These are phyloP conservation scores for Candida ulmi DNA, from an alignment of 805 yeast species.

Conservation along the genomic window DNA sequence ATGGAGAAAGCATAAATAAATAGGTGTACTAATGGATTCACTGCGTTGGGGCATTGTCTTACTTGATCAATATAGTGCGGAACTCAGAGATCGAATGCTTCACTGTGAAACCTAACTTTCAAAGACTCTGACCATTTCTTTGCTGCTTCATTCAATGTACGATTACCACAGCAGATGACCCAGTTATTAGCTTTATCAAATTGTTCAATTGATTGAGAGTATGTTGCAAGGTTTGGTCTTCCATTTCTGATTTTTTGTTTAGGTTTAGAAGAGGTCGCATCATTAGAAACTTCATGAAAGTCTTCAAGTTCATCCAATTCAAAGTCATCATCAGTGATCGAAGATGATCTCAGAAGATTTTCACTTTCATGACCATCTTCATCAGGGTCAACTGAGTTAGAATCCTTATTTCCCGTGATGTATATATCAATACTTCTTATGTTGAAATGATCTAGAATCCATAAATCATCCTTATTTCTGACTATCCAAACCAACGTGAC, in stretches of 20 bases:
- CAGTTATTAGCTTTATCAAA: slow-evolving; percentile 34
- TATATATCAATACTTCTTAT: slow-evolving; percentile 32
- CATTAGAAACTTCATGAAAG: slow-evolving; percentile 1
- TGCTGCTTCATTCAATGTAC: slow-evolving; percentile 35
- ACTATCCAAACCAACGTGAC: slow-evolving; percentile 52
- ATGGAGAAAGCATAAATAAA: too few relatives aligned
- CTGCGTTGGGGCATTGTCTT: too few relatives aligned
- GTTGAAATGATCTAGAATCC: slow-evolving; percentile 35
- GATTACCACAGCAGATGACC: slow-evolving; percentile 58
- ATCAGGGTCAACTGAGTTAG: slow-evolving; percentile 2
- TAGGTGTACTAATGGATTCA: too few relatives aligned
- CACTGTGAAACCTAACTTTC: slow-evolving; percentile 36
- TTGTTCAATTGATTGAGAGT: slow-evolving; percentile 27
- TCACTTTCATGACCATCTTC: slow-evolving; percentile 12
- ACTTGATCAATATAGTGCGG: too few relatives aligned
- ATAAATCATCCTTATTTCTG: slow-evolving; percentile 39
- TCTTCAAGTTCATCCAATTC: slow-evolving; percentile 18
- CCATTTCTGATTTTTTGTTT: slow-evolving; percentile 19
- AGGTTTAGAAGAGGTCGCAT: not conserved
- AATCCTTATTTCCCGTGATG: slow-evolving; percentile 26
- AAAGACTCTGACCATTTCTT: slow-evolving; percentile 30
- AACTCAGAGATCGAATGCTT: slow-evolving; percentile 29
- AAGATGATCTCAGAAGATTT: slow-evolving; percentile 13
- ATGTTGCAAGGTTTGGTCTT: slow-evolving; percentile 33
- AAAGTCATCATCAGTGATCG: slow-evolving; percentile 18